These are phyloP conservation scores for Claviceps paspali DNA, from an alignment of 2,329 filamentous ascomycete species.

Conservation along the genomic window DNA sequence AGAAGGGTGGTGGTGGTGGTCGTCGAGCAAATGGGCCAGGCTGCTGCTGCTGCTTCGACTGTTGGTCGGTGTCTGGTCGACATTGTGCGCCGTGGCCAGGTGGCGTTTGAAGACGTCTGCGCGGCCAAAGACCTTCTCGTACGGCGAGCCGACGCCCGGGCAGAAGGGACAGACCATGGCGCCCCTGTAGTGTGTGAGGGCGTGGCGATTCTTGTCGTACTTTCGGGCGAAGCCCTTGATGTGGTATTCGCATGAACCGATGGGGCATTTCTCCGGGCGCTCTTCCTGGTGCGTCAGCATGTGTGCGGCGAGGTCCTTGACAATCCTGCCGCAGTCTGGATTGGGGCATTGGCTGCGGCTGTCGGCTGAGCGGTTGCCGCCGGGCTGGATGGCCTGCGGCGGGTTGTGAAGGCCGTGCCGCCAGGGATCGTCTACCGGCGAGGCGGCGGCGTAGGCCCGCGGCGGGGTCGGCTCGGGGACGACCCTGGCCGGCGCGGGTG, in stretches of 20 bases:
- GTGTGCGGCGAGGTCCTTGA: constrained; percentile 63
- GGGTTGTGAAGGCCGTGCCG: constrained; percentile 9
- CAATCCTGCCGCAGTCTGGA: constrained; percentile 41
- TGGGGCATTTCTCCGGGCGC: constrained; percentile 90
- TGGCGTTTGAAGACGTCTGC: constrained; percentile 97
- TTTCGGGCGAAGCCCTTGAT: constrained; percentile 89
- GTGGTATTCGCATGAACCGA: constrained; percentile 85
- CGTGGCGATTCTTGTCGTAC: constrained; percentile 96
- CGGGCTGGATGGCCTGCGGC: no score
- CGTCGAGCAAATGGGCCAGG: constrained; percentile 6
- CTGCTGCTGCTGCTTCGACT: neutral
- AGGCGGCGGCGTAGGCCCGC: constrained; percentile 3
- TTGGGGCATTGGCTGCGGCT: constrained; percentile 37
- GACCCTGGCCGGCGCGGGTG: neutral
- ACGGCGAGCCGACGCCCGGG: constrained; percentile 69
- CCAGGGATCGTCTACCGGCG: constrained; percentile 10
- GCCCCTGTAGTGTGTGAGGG: constrained; percentile 91
- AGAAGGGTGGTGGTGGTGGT: no score
- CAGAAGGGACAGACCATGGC: constrained; percentile 98
- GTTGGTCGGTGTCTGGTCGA: constrained; percentile 78
- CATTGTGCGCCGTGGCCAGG: constrained; percentile 79
- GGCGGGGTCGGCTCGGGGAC: constrained; percentile 7
- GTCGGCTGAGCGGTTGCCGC: constrained; percentile 14
- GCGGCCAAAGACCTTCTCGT: constrained; percentile 90
- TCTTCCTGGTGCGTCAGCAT: constrained; percentile 94